phyloP scores from a whole-genome alignment of 139 green algal genomes.

The Chlamydomonas incerta region DNA sequence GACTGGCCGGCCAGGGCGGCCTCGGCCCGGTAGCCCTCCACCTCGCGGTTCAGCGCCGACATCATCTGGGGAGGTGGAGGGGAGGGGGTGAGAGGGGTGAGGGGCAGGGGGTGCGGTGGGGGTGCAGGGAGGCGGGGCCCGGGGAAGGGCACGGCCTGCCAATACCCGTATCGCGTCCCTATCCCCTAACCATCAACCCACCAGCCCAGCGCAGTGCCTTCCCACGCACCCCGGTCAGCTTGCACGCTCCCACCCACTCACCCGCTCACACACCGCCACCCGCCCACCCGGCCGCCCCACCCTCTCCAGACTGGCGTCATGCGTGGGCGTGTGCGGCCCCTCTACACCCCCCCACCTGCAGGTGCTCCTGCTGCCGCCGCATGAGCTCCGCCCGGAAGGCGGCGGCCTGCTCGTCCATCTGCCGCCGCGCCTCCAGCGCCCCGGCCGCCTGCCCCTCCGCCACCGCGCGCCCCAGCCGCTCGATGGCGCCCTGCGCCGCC shows the following conservation, averaged over 20 bases:
- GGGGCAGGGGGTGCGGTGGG: neutral
- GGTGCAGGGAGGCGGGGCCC: no score
- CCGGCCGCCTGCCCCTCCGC: neutral
- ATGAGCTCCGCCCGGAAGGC: constrained; percentile 27
- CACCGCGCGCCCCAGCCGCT: constrained; percentile 42
- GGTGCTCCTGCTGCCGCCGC: constrained; percentile 11
- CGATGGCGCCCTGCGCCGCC: constrained; percentile 32
- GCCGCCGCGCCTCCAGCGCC: constrained; percentile 25
- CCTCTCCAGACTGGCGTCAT: no score
- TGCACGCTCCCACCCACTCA: no score
- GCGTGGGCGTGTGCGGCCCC: no score
- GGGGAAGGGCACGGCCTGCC: no score
- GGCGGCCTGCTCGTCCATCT: neutral
- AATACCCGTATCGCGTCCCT: no score
- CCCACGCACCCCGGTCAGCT: neutral
- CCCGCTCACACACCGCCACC: no score
- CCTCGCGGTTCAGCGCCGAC: constrained; percentile 29
- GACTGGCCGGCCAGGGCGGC: constrained; percentile 25
- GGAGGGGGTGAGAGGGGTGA: no score
- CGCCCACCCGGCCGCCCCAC: no score
- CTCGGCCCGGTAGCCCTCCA: constrained; percentile 47
- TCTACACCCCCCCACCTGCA: neutral
- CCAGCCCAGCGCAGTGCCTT: no score
- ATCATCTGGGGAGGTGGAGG: neutral
- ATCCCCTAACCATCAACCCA: no score